These are phyloP conservation scores for Mycena rebaudengoi DNA, from an alignment of 768 basidiomycete genomes.

Conservation along the genomic window DNA sequence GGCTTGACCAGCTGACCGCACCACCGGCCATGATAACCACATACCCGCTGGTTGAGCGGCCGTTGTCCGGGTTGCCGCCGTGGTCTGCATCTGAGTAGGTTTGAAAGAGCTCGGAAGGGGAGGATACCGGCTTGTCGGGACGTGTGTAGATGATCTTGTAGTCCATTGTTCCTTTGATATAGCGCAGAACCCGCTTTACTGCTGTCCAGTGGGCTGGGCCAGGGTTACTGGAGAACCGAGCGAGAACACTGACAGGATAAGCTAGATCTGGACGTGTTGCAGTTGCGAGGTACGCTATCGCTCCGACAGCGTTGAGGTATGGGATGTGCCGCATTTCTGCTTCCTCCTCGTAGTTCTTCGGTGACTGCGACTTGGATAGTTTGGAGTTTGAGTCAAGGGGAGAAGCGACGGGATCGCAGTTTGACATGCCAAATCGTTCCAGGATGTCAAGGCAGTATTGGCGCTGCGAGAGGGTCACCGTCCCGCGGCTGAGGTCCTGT, in stretches of 20 bases:
- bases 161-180: too few species aligned
- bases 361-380: not conserved
- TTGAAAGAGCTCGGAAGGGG: slow-evolving; percentile 27
- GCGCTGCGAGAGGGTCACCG: too few species aligned
- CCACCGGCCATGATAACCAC: too few species aligned
- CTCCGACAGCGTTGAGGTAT: not conserved
- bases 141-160: not conserved
- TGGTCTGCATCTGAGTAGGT: slow-evolving; percentile 39
- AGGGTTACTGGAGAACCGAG: not conserved
- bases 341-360: not conserved
- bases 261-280: too few species aligned
- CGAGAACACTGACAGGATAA: not conserved
- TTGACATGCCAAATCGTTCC: not conserved
- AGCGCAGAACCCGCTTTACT: not conserved
- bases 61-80: too few species aligned
- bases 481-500: too few species aligned
- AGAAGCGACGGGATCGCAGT: not conserved
- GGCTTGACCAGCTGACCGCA: slow-evolving; percentile 47
- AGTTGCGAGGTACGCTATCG: too few species aligned
- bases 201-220: not conserved
- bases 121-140: slow-evolving; percentile 27
- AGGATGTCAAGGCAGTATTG: not conserved
- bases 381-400: not conserved
- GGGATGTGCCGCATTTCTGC: not conserved
- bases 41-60: too few species aligned